These are phyloP conservation scores for Botrytis byssoidea DNA, from an alignment of 2,329 filamentous ascomycete genomes.

Conservation along the genomic window DNA sequence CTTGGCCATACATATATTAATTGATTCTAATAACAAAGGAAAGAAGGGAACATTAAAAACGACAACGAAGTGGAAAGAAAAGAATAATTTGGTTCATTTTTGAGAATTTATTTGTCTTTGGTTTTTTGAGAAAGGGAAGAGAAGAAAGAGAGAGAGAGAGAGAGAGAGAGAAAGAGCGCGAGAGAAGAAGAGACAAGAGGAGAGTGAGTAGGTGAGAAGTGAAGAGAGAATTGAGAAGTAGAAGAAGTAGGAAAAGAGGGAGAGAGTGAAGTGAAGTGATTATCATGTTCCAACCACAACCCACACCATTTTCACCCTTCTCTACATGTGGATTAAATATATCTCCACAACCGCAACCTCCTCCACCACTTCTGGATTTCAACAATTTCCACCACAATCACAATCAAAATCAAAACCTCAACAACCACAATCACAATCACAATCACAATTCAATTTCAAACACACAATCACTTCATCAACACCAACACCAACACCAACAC, in stretches of 20 bases:
- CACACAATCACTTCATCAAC: neutral
- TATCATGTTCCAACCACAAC: conserved; percentile 39
- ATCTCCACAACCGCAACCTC: conserved; percentile 20
- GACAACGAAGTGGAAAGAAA: neutral
- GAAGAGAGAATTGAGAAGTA: neutral
- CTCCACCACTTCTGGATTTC: conserved; percentile 18
- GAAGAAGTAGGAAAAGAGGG: neutral
- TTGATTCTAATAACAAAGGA: neutral
- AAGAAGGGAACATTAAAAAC: no score
- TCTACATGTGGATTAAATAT: conserved; percentile 29
- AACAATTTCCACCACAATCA: conserved; percentile 1
- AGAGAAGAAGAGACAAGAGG: neutral
- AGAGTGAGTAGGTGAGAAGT: neutral
- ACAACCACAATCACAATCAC: no score
- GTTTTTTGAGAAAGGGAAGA: neutral
- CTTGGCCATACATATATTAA: neutral
- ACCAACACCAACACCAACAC: no score
- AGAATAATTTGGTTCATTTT: no score
- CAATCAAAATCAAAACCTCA: neutral
- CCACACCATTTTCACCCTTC: conserved; percentile 35
- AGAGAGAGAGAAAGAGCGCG: neutral
- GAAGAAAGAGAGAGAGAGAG: neutral
- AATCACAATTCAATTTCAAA: neutral
- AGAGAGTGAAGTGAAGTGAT: neutral
- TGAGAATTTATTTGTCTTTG: neutral